These are phyloP conservation scores for Oldenlandia corymbosa DNA, from an alignment of 257 asterid genomes.

Conservation along the genomic window DNA sequence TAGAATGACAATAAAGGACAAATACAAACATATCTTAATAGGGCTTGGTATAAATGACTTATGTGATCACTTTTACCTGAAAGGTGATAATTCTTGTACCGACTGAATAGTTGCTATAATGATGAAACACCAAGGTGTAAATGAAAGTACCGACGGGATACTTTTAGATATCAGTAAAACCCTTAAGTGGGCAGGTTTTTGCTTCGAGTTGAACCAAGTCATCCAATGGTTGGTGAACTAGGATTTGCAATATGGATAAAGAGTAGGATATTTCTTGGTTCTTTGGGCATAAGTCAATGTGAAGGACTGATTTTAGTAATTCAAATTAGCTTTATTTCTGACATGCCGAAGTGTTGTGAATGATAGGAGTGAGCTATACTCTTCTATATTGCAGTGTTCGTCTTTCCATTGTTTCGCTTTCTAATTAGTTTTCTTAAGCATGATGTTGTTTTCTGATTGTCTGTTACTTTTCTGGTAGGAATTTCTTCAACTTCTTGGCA, in stretches of 20 bases:
- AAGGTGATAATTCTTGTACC: background rate
- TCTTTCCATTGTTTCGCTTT: background rate
- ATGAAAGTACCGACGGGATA: background rate
- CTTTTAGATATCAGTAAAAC: background rate
- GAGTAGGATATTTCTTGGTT: background rate
- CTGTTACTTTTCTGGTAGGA: slow-evolving; percentile 41
- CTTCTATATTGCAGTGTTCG: background rate
- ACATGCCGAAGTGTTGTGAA: background rate
- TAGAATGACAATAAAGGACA: too few relatives aligned
- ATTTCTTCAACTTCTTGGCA: slow-evolving; percentile 83
- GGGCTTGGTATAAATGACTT: background rate
- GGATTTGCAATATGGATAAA: background rate
- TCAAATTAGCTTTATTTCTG: slow-evolving; percentile 1
- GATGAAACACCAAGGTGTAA: background rate
- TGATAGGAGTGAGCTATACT: background rate
- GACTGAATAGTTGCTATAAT: background rate
- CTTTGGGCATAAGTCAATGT: background rate
- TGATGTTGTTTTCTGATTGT: background rate
- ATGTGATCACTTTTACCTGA: background rate
- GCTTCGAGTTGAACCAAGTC: background rate
- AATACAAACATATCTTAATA: too few relatives aligned
- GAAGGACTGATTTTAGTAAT: background rate
- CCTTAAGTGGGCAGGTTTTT: background rate
- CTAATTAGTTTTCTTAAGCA: background rate
- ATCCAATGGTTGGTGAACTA: background rate